Conservation (phyloP, 768 basidiomycete species). For the Lactarius akahatsu region DNA sequence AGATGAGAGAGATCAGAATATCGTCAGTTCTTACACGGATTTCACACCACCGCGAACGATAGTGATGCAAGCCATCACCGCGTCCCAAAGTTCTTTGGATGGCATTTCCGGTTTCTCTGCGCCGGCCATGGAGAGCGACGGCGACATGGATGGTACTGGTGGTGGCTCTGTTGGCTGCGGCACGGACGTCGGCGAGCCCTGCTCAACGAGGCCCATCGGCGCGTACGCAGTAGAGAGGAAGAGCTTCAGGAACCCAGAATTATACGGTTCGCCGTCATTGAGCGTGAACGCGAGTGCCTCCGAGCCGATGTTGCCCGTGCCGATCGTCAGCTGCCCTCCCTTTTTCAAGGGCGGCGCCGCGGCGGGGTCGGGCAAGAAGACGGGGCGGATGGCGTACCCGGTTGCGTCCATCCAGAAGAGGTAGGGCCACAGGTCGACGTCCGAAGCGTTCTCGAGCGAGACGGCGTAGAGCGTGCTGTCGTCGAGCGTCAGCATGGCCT, state of each 20-base stretch:
- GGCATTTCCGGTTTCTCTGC: slow-evolving; percentile 10
- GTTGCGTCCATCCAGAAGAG: slow-evolving; percentile 60
- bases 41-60: slow-evolving; percentile 29
- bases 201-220: slow-evolving; percentile 50
- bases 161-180: slow-evolving; percentile 1
- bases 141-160: not conserved
- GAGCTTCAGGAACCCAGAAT: slow-evolving; percentile 56
- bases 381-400: slow-evolving; percentile 51
- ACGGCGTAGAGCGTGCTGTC: slow-evolving; percentile 47
- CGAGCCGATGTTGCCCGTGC: slow-evolving; percentile 45
- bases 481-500: slow-evolving; percentile 47
- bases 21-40: not conserved
- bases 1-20: not conserved
- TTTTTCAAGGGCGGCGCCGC: slow-evolving; percentile 45
- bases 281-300: slow-evolving; percentile 49
- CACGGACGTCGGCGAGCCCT: slow-evolving; percentile 34
- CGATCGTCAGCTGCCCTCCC: slow-evolving; percentile 42
- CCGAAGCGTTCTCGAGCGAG: slow-evolving; percentile 50
- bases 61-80: slow-evolving; percentile 35
- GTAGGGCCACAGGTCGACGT: slow-evolving; percentile 60
- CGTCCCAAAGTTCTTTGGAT: slow-evolving; percentile 35
- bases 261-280: slow-evolving; percentile 38
- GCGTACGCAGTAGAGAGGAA: slow-evolving; percentile 55
- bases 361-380: slow-evolving; percentile 51
- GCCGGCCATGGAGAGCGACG: not conserved